phyloP scores from a whole-genome alignment of 805 yeast genomes.

The Starmerella potacharoeniae region DNA sequence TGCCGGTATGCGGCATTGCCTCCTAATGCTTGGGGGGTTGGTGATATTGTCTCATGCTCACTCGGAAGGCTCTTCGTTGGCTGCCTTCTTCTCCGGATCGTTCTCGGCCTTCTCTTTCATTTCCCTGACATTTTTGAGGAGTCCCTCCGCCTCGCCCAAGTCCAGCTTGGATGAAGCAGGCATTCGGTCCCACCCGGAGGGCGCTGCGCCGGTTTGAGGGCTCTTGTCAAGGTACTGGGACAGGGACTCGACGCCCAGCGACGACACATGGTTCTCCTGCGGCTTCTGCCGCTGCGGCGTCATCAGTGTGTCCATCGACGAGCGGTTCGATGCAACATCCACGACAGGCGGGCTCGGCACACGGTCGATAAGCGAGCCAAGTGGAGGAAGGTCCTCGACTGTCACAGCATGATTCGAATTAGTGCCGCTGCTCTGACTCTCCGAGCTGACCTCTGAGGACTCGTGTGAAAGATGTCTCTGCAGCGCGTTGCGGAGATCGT shows the following conservation, averaged over 20 bases:
- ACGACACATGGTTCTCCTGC: neutral
- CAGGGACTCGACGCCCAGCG: constrained; percentile 1
- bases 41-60: neutral
- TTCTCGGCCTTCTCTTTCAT: neutral
- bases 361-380: constrained; percentile 13
- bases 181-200: constrained; percentile 3
- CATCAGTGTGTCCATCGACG: neutral
- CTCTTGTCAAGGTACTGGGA: constrained; percentile 14
- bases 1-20: neutral
- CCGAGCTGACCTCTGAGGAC: neutral
- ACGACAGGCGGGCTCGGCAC: constrained; percentile 7
- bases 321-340: neutral
- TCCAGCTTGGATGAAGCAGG: constrained; percentile 1
- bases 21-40: neutral
- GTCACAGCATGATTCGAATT: neutral
- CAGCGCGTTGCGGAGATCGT: constrained; percentile 8
- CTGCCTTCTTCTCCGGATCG: neutral
- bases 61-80: neutral
- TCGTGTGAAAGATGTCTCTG: constrained; percentile 1
- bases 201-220: constrained; percentile 3
- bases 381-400: constrained; percentile 7
- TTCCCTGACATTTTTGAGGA: neutral
- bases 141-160: neutral
- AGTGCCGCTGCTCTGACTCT: neutral
- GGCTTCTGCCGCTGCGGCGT: neutral